Percentiles rank a stretch among this genome's conserved stretches.
Conservation (phyloP, 345 rosid species). For the Kandelia obovata region DNA sequence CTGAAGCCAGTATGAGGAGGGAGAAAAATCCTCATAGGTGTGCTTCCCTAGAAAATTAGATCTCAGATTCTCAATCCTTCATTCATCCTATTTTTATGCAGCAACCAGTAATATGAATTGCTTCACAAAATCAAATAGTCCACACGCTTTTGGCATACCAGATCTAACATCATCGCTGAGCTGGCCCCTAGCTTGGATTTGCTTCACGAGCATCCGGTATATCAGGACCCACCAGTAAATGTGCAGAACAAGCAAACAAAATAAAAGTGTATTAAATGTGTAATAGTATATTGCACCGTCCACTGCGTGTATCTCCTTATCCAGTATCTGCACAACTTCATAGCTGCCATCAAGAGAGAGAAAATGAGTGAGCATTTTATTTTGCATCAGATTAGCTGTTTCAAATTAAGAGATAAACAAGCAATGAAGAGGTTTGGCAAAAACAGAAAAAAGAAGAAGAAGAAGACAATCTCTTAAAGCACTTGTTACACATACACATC, state of each 20-base stretch:
- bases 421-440: not conserved
- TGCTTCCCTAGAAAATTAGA: no score
- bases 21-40: not conserved
- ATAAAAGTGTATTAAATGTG: constrained; percentile 28
- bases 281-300: constrained; percentile 33
- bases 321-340: constrained; percentile 24
- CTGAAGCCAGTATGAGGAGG: not conserved
- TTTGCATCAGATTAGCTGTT: not conserved
- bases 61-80: not conserved
- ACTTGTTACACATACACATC: not conserved
- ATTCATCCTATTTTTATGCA: not conserved
- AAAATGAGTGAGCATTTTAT: not conserved
- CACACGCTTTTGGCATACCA: constrained; percentile 13
- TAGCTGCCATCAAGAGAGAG: constrained; percentile 19
- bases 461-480: not conserved
- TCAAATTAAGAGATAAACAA: not conserved
- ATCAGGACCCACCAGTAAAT: constrained; percentile 39
- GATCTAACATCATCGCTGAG: constrained; percentile 37
- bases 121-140: not conserved
- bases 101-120: not conserved
- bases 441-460: no score
- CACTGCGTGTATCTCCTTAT: constrained; percentile 19
- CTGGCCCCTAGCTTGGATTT: constrained; percentile 35
- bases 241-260: constrained; percentile 32
- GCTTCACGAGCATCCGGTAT: constrained; percentile 37